Evolutionary conservation across 2,329 filamentous ascomycete species (phyloP).

Genomic region (Triangularia verruculosa): DNA sequence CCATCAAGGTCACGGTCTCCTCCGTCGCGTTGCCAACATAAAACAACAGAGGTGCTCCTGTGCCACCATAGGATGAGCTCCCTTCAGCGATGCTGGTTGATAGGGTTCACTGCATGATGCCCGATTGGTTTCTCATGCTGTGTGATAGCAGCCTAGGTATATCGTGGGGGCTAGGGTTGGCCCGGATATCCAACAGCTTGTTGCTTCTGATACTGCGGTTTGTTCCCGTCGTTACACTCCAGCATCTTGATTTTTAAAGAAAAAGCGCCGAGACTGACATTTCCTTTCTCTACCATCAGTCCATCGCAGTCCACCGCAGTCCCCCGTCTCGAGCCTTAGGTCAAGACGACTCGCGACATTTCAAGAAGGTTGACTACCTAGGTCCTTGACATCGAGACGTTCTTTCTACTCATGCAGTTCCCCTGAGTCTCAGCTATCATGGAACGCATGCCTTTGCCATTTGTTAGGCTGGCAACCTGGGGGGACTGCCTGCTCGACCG

Average conservation of each 20-base stretch:
- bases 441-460: slow-evolving; percentile 21
- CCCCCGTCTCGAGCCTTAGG: too few species aligned
- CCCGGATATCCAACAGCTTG: not conserved
- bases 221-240: not conserved
- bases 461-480: not conserved
- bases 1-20: not conserved
- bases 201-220: not conserved
- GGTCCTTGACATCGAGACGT: too few species aligned
- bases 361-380: not conserved
- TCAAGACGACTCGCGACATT: not conserved
- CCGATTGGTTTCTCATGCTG: not conserved
- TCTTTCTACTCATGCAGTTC: slow-evolving; percentile 14
- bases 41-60: not conserved
- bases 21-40: not conserved
- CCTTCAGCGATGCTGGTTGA: not conserved
- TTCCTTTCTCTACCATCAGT: not conserved
- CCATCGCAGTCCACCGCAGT: not conserved
- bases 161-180: not conserved
- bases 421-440: slow-evolving; percentile 23
- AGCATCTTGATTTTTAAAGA: too few species aligned
- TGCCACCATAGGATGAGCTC: not conserved
- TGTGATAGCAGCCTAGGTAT: not conserved
- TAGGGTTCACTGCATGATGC: not conserved
- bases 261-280: not conserved
- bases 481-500: not conserved